Evolutionary conservation across 176 grass and related monocot genomes (phyloP), one percentile per base, ranked within the genome.

Genomic region (Musa troglodytarum): DNA sequence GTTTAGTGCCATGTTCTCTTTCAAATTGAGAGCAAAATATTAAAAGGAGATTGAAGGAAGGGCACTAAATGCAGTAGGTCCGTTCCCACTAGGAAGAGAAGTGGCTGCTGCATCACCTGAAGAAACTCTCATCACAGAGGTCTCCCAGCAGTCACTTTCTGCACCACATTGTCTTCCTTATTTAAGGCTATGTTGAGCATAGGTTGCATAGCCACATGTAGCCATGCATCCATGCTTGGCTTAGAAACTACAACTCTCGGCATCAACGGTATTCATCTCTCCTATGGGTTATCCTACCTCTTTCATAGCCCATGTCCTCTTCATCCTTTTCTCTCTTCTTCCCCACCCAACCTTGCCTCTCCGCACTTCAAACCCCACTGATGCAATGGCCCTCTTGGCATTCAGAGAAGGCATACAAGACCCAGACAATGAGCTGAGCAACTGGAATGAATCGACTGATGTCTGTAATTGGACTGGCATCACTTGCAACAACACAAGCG

Each of bases 391-490:
- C 0, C 67, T 69, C n/a, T 49, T 50, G 50, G 67, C 49, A n/a
- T 69, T 69, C 67, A 69, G 19, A 69, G 52, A 63, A 20, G 29
- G 16, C 57, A 13, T 63, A 8, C 5, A 64, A 16, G 3, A 76
- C 50, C 2, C 56, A 50, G 28, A 49, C 14, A 52, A 52, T 76
- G 74, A 50, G 49, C 74, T 76, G 28, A 51, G 74, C 57, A 64
- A 76, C 28, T 76, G 74, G 74, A 76, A 64, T 76, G 15, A 51
- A 34, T 50, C 57, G 6, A 64, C 74, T 76, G 16, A 51, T 16
- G 9, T 76, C 17, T 76, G 74, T 14, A 4, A 19, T 1, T 76
- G 74, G 74, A 2, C 8, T 14, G 56, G 74, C 34, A 21, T 76
- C 63, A 2, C 1, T 14, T 76, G 74, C 34, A 13, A 16, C 21